Percentiles rank a stretch among this genome's conserved stretches.
Evolutionary conservation across 2,329 filamentous ascomycete genomes (phyloP).

Genomic region (Paraconiothyrium sp.): DNA sequence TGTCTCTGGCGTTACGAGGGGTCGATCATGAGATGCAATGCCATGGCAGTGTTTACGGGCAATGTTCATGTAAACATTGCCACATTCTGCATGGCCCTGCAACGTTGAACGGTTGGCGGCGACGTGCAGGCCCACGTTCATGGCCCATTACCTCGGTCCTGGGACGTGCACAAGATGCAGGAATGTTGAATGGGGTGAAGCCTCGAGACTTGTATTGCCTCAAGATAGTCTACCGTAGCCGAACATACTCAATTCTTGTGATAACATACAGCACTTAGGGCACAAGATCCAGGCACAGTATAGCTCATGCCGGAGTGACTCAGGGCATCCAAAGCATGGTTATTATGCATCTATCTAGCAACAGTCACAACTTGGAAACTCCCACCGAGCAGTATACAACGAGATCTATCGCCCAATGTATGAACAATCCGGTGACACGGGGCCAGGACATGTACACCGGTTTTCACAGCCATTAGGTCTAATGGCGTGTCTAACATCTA

Average conservation of each 20-base stretch:
- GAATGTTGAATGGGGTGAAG: too few relatives aligned
- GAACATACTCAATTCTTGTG: too few relatives aligned
- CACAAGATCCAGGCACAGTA: too few relatives aligned
- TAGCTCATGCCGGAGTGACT: too few relatives aligned
- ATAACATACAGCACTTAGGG: too few relatives aligned
- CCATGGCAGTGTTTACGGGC: neutral
- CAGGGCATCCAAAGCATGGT: neutral
- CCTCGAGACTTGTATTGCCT: too few relatives aligned
- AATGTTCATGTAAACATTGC: neutral
- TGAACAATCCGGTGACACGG: neutral
- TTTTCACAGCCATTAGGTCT: neutral
- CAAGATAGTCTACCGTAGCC: too few relatives aligned
- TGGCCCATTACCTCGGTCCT: too few relatives aligned
- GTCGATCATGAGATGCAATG: constrained; percentile 4
- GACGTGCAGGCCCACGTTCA: too few relatives aligned
- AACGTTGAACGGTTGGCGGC: too few relatives aligned
- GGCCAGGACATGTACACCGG: neutral
- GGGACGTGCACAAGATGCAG: too few relatives aligned
- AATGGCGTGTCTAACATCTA: neutral
- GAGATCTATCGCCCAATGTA: neutral
- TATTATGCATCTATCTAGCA: neutral
- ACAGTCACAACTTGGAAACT: neutral
- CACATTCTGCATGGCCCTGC: too few relatives aligned
- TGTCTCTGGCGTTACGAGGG: neutral
- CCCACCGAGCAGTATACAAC: neutral